These are phyloP conservation scores for Aegilops longissima DNA, from an alignment of 176 grass and related monocot genomes.

Conservation along the genomic window DNA sequence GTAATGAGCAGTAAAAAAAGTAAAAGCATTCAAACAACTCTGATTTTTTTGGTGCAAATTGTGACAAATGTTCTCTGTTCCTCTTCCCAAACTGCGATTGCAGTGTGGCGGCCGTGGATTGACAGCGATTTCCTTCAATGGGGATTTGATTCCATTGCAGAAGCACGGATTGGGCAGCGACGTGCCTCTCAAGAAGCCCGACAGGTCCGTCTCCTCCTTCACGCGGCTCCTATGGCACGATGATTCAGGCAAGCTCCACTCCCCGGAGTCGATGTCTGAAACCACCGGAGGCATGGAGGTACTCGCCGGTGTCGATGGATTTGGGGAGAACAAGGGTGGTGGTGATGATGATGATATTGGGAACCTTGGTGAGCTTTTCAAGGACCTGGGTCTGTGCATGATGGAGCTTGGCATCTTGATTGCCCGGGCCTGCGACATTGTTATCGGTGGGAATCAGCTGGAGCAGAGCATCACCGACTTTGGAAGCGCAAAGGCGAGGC, in stretches of 20 bases:
- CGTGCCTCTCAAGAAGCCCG: constrained; percentile 70
- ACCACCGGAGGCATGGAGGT: background rate
- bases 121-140: no score
- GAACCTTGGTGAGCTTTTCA: constrained; percentile 45
- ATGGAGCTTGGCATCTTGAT: constrained; percentile 76
- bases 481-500: constrained; percentile 75
- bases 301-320: background rate
- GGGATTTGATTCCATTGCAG: constrained; percentile 44
- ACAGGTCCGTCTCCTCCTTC: constrained; percentile 65
- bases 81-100: no score
- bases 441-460: constrained; percentile 49
- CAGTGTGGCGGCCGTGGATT: no score
- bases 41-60: no score
- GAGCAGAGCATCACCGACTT: constrained; percentile 64
- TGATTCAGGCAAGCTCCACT: constrained; percentile 24
- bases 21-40: no score
- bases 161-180: constrained; percentile 86
- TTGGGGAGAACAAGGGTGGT: background rate
- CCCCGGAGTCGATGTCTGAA: background rate
- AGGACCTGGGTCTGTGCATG: constrained; percentile 70
- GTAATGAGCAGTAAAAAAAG: no score
- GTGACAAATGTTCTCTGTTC: no score
- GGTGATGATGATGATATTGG: constrained; percentile 26
- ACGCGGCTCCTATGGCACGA: constrained; percentile 40
- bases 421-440: constrained; percentile 70